A percentile compares a stretch with the other conserved stretches of the same genome.
Evolutionary conservation across 495 filamentous ascomycete genomes (phyloP).

Genomic region (Podospora anserina): DNA sequence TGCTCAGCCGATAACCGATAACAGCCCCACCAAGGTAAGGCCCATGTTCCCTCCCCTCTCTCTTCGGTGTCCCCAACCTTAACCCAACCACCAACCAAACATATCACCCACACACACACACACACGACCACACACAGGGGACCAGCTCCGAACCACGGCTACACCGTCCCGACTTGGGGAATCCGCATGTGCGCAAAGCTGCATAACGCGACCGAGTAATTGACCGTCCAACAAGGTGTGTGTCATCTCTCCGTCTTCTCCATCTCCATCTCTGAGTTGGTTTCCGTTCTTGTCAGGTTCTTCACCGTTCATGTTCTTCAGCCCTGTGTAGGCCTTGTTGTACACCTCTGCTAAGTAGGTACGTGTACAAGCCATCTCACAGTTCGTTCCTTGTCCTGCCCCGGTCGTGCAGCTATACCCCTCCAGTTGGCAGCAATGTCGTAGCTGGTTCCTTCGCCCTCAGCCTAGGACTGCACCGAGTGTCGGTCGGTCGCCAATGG

Average conservation of each 20-base stretch:
- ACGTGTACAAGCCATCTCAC: conserved; percentile 1
- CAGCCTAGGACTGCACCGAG: background rate
- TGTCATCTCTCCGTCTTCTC: background rate
- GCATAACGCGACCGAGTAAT: background rate
- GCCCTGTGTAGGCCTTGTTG: background rate
- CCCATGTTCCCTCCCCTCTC: background rate
- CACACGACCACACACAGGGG: background rate
- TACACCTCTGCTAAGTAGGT: background rate
- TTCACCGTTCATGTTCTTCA: conserved; percentile 6
- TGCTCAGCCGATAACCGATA: background rate
- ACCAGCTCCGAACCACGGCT: conserved; percentile 4
- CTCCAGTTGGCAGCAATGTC: conserved; percentile 9
- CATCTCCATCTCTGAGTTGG: too few relatives aligned
- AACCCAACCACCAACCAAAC: conserved; percentile 22
- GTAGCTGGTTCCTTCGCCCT: background rate
- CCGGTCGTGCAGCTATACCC: conserved; percentile 5
- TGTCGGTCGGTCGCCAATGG: conserved; percentile 10
- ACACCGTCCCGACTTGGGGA: background rate
- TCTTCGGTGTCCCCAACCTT: conserved; percentile 14
- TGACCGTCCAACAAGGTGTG: background rate
- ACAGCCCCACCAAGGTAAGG: conserved; percentile 8
- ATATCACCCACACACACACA: background rate
- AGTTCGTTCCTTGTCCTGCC: background rate
- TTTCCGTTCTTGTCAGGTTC: background rate
- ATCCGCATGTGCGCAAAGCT: background rate